Base-by-base conservation (phyloP, 306 rosid species). In the Castanospermum australe region DNA sequence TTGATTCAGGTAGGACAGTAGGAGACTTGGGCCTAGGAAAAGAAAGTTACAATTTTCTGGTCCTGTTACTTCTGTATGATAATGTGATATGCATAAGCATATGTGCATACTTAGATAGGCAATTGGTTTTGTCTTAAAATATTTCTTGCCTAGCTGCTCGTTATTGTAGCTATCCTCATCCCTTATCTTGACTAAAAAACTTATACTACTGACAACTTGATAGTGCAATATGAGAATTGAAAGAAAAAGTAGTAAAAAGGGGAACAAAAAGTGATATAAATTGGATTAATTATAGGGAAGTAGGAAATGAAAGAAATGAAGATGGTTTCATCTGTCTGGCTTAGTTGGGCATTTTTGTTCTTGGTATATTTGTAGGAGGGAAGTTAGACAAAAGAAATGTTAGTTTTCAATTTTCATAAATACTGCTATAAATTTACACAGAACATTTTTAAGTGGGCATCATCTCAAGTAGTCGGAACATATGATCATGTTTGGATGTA, bases 1-100 rank as follows among this genome's bases (percentile, higher is more conserved):
- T 79, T 95, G 85, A 91, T 95, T 85, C 97, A 93, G 98, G 99
- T 93, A 81, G 47, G 79, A 42, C 13, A 13, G 93, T 87, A 74
- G 28, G 84, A 74, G 28, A 60, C 67, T 76, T 35, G 76, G 59
- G 45, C 71, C 22, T 60, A 48, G 6, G 69, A 51, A 59, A 81
- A 35, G 4, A 48, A 75, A 60, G 57, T 66, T 51, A 17, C 11
- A 33, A 52, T 18, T 72, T 6, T 62, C 33, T 44, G 38, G 14
- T 51, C 18, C 33, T 14, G 38, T 63, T 59, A 8, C 22, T 41
- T 28, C 42, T 59, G 47, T 25, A 44, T 54, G 35, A 69, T 17
- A 50, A 41, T 76, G 45, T 59, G 20, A 68, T 45, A 22, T 57
- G 81, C 77, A 48, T 59, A 35, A 63, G 56, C 39, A 33, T 73